phyloP scores from a whole-genome alignment of 371 early-diverging fungal species.

The Mucor lusitanicus region DNA sequence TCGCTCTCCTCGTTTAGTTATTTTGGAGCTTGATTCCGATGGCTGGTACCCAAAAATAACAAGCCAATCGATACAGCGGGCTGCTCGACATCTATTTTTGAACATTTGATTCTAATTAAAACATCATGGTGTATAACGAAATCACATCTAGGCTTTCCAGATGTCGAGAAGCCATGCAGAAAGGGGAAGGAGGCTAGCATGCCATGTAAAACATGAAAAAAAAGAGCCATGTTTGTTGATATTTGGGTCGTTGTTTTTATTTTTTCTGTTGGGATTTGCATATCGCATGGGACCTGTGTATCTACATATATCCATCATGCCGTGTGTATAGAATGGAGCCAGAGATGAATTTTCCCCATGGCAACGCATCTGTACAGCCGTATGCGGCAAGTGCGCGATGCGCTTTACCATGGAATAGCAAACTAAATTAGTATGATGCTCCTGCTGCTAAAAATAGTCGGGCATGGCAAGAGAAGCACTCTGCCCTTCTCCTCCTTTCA shows the following conservation, averaged over 20 bases:
- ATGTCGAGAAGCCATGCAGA: not conserved
- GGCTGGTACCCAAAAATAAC: not conserved
- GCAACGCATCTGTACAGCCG: not conserved
- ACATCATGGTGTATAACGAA: not conserved
- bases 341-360: not conserved
- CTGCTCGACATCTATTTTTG: conserved; percentile 1
- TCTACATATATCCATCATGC: no score
- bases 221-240: not conserved
- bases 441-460: not conserved
- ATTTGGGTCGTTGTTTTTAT: not conserved
- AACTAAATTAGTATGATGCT: not conserved
- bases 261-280: not conserved
- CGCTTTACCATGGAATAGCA: not conserved
- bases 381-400: not conserved
- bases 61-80: not conserved
- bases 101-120: not conserved
- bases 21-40: conserved; percentile 2
- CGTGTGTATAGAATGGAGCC: not conserved
- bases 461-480: not conserved
- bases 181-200: not conserved
- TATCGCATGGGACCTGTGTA: not conserved
- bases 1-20: not conserved
- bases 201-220: not conserved
- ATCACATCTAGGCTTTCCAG: not conserved
- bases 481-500: not conserved